Evolutionary conservation across 2,329 filamentous ascomycete species (phyloP).

Genomic region (Ascochyta fabae): DNA sequence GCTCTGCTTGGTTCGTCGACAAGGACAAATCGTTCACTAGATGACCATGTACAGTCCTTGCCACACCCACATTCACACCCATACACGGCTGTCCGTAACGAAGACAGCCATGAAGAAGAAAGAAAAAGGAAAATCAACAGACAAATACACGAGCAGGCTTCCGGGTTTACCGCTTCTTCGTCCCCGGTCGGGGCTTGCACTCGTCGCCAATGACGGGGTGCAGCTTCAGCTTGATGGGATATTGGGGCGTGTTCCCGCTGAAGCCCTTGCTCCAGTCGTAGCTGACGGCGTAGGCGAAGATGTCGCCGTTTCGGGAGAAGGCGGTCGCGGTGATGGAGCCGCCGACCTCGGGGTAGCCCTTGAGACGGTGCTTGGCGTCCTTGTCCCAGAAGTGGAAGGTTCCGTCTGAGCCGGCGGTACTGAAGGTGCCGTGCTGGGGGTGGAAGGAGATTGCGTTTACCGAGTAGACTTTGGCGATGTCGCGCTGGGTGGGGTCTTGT

Average conservation of each 20-base stretch:
- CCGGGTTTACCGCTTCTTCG: constrained; percentile 52
- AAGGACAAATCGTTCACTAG: neutral
- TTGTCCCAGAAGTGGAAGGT: constrained; percentile 97
- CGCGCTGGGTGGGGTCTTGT: constrained; percentile 65
- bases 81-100: too few relatives aligned
- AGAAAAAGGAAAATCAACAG: too few relatives aligned
- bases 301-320: constrained; percentile 83
- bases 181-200: constrained; percentile 58
- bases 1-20: neutral
- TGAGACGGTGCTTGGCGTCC: constrained; percentile 60
- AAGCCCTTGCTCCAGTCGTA: constrained; percentile 99
- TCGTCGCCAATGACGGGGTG: constrained; percentile 57
- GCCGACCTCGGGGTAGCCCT: constrained; percentile 68
- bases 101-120: too few relatives aligned
- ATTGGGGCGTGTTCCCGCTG: constrained; percentile 73
- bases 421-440: constrained; percentile 96
- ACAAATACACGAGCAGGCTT: too few relatives aligned
- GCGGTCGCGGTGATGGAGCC: constrained; percentile 88
- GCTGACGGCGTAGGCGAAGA: constrained; percentile 72
- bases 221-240: constrained; percentile 59
- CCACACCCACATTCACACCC: too few relatives aligned
- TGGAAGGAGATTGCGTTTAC: constrained; percentile 99
- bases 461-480: constrained; percentile 86
- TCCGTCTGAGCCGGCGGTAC: constrained; percentile 91
- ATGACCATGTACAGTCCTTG: too few relatives aligned